These are phyloP conservation scores for Clavispora carvajalis DNA, from an alignment of 805 yeast genomes.

Conservation along the genomic window DNA sequence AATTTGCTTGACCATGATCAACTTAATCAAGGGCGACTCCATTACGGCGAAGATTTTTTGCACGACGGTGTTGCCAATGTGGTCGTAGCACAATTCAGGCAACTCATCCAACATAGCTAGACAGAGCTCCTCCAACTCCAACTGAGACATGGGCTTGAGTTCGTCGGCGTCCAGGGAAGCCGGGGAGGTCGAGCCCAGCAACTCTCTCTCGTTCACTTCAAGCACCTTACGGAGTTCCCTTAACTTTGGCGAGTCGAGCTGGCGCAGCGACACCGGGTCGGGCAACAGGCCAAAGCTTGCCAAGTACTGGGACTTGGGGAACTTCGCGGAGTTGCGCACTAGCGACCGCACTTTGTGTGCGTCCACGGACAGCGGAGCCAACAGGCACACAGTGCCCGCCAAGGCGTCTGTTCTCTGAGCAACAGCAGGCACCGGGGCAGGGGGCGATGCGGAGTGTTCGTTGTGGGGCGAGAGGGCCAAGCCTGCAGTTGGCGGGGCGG, in stretches of 20 bases:
- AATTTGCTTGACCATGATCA: constrained; percentile 73
- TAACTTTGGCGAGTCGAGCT: constrained; percentile 81
- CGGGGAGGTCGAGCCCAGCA: neutral
- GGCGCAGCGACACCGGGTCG: constrained; percentile 60
- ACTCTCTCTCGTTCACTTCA: constrained; percentile 27
- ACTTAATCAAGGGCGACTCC: constrained; percentile 60
- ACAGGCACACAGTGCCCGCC: constrained; percentile 3
- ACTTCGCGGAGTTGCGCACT: constrained; percentile 29
- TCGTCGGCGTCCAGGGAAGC: constrained; percentile 6
- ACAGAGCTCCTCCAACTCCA: constrained; percentile 77
- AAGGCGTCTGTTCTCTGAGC: constrained; percentile 1
- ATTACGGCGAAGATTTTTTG: constrained; percentile 80
- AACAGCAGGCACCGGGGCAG: neutral
- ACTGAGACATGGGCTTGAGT: constrained; percentile 43
- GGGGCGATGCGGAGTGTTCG: neutral
- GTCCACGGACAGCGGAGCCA: constrained; percentile 14
- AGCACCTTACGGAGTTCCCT: constrained; percentile 74
- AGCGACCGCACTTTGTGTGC: constrained; percentile 39
- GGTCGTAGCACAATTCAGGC: constrained; percentile 88
- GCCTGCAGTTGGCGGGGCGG: neutral
- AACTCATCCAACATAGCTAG: constrained; percentile 81
- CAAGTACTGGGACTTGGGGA: constrained; percentile 43
- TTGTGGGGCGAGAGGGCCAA: neutral
- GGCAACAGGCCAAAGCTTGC: constrained; percentile 71
- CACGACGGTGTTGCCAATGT: constrained; percentile 91